A percentile compares a stretch with the other conserved stretches of the same genome.
Evolutionary conservation across 805 yeast species (phyloP).

Genomic region (Schwanniomyces vanrijiae): DNA sequence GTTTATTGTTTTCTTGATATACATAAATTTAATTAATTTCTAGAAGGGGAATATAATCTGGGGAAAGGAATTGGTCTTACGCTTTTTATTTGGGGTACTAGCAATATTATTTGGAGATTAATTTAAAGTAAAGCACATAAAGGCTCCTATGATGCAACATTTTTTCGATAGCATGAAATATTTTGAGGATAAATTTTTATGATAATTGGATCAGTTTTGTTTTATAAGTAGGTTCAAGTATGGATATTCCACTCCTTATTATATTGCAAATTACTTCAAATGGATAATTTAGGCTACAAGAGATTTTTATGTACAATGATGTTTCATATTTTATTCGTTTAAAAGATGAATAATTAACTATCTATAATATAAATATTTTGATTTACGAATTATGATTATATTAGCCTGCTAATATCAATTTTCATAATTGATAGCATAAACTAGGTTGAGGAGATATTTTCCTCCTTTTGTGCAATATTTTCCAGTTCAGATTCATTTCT

Average conservation of each 20-base stretch:
- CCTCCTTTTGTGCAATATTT: not conserved
- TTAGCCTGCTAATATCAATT: slow-evolving; percentile 3
- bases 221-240: no score
- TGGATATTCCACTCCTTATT: no score
- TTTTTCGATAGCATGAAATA: no score
- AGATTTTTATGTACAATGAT: no score
- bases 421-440: not conserved
- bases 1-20: not conserved
- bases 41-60: not conserved
- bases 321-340: not conserved
- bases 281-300: no score
- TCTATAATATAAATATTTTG: not conserved
- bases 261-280: no score
- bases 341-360: not conserved
- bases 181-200: no score
- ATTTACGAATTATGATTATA: not conserved
- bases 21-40: not conserved
- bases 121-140: no score
- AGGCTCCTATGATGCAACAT: no score
- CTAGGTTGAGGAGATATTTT: not conserved
- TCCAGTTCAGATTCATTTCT: not conserved
- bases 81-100: no score
- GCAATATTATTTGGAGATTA: no score
- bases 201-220: no score
- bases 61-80: not conserved